Conservation (phyloP, 805 yeast genomes). For the Hanseniaspora lachancei region DNA sequence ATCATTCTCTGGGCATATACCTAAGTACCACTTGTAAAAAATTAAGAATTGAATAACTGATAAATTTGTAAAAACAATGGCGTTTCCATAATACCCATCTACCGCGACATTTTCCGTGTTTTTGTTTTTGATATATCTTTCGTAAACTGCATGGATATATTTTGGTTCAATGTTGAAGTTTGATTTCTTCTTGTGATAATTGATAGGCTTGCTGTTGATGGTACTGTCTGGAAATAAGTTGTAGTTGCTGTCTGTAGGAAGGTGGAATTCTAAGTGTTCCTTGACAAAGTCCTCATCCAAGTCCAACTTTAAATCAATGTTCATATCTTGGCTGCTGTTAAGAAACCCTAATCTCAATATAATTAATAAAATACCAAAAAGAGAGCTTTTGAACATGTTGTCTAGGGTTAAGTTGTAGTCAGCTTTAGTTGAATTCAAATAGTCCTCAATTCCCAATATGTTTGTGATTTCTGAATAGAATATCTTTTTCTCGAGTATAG, state of each 20-base stretch:
- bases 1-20: slow-evolving; percentile 42
- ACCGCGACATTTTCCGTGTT: slow-evolving; percentile 21
- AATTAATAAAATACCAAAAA: slow-evolving; percentile 39
- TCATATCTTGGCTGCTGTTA: slow-evolving; percentile 17
- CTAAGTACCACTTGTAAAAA: slow-evolving; percentile 42
- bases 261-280: slow-evolving; percentile 15
- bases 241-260: slow-evolving; percentile 19
- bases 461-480: slow-evolving; percentile 25
- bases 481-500: slow-evolving; percentile 47
- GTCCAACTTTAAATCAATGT: slow-evolving; percentile 18
- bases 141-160: slow-evolving; percentile 1
- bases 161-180: slow-evolving; percentile 23
- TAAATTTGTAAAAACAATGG: slow-evolving; percentile 16
- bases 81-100: neutral
- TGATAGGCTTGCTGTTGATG: slow-evolving; percentile 17
- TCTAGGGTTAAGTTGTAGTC: slow-evolving; percentile 24
- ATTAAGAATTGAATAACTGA: slow-evolving; percentile 46
- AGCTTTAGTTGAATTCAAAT: slow-evolving; percentile 16
- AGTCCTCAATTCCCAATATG: slow-evolving; percentile 16
- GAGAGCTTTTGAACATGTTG: slow-evolving; percentile 30
- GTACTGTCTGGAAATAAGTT: slow-evolving; percentile 14
- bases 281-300: neutral
- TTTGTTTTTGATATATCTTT: slow-evolving; percentile 23
- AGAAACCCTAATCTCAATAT: slow-evolving; percentile 34
- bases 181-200: slow-evolving; percentile 12